Percentiles rank a stretch among this genome's conserved stretches.
Evolutionary conservation across 2,329 filamentous ascomycete species (phyloP).

Genomic region (Sporothrix luriei): DNA sequence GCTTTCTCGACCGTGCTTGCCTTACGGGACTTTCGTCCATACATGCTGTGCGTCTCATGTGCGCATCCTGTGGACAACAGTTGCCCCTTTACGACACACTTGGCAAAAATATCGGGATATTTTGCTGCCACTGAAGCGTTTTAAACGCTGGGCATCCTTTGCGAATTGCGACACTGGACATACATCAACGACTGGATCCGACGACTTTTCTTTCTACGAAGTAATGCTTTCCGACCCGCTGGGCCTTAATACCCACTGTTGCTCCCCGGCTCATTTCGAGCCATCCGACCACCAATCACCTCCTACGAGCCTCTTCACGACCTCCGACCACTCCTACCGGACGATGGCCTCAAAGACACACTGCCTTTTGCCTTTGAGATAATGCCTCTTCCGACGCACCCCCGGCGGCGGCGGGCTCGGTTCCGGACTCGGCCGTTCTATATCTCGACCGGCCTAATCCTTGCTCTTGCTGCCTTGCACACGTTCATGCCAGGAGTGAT

Average conservation of each 20-base stretch:
- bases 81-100: background rate
- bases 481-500: background rate
- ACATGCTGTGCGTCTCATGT: background rate
- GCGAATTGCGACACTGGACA: constrained; percentile 10
- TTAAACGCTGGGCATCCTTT: background rate
- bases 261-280: constrained; percentile 2
- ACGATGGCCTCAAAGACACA: constrained; percentile 10
- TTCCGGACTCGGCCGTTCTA: constrained; percentile 55
- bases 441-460: constrained; percentile 50
- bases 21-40: background rate
- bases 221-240: background rate
- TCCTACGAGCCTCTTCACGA: background rate
- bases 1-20: background rate
- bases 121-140: background rate
- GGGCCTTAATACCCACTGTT: constrained; percentile 14
- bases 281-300: constrained; percentile 17
- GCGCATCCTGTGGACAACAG: constrained; percentile 4
- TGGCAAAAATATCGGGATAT: background rate
- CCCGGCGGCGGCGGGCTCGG: constrained; percentile 42
- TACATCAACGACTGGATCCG: background rate
- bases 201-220: background rate
- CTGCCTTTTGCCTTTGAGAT: background rate
- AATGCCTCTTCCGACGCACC: constrained; percentile 28
- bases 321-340: background rate
- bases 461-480: constrained; percentile 50